Evolutionary conservation across 352 stramenopile species (phyloP).

Genomic region (Phytophthora multivora): DNA sequence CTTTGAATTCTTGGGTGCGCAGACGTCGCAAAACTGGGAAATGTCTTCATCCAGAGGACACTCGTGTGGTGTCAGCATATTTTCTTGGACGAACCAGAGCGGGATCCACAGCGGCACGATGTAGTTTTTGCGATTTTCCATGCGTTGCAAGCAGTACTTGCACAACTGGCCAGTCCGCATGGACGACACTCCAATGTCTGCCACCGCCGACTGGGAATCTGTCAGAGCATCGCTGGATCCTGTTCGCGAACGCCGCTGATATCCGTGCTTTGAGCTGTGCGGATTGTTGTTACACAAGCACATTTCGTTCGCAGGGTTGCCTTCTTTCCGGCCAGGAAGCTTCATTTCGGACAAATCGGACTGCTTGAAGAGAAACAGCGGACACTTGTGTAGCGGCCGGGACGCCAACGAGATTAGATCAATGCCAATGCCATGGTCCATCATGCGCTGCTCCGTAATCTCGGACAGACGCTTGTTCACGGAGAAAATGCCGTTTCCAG

Average conservation of each 20-base stretch:
- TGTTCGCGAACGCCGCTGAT: conserved; percentile 47
- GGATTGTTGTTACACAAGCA: conserved; percentile 54
- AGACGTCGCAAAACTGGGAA: conserved; percentile 63
- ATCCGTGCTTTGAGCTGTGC: conserved; percentile 29
- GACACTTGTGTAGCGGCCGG: conserved; percentile 96
- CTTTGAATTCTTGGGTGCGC: conserved; percentile 51
- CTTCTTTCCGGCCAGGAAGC: conserved; percentile 47
- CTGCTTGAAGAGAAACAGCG: conserved; percentile 97
- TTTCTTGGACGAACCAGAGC: conserved; percentile 82
- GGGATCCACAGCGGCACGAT: conserved; percentile 81
- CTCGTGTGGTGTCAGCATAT: conserved; percentile 73
- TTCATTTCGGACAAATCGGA: conserved; percentile 71
- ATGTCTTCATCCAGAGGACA: conserved; percentile 77
- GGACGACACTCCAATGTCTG: conserved; percentile 42
- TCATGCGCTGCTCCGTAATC: conserved; percentile 99
- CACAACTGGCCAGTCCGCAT: conserved; percentile 55
- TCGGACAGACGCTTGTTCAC: conserved; percentile 95
- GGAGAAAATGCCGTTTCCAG: conserved; percentile 96
- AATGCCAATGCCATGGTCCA: conserved; percentile 99
- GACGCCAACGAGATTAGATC: conserved; percentile 96
- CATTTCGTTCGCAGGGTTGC: conserved; percentile 41
- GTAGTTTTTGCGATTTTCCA: conserved; percentile 71
- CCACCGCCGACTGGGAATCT: conserved; percentile 41
- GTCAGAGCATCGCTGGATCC: conserved; percentile 48
- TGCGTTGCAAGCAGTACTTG: conserved; percentile 68